Evolutionary conservation across 1,284 basidiomycete species (phyloP).

Genomic region (Macrocystidia cucumis): DNA sequence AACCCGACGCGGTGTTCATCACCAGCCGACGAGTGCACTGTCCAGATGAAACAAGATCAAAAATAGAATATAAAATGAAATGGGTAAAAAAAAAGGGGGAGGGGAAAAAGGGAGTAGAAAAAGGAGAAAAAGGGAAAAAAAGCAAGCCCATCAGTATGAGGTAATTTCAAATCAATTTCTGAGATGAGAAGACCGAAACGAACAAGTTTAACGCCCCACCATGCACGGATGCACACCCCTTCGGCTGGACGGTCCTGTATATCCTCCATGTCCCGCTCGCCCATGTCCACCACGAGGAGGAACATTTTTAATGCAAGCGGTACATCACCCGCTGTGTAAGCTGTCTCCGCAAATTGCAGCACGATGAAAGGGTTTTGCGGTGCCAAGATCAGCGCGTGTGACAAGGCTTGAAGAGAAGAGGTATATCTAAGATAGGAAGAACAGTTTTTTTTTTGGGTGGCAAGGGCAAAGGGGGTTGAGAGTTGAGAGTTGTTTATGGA

Average conservation of each 20-base stretch:
- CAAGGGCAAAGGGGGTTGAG: neutral
- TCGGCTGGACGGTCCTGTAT: slow-evolving; percentile 42
- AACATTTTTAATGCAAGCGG: slow-evolving; percentile 80
- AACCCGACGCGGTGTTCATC: slow-evolving; percentile 25
- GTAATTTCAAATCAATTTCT: slow-evolving; percentile 2
- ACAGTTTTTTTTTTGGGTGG: neutral
- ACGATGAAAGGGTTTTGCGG: slow-evolving; percentile 84
- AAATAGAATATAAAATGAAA: neutral
- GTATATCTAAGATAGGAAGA: slow-evolving; percentile 38
- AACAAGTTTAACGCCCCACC: slow-evolving; percentile 85
- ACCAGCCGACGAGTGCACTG: slow-evolving; percentile 56
- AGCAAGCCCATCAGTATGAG: no score
- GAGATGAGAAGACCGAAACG: slow-evolving; percentile 21
- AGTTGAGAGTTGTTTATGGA: no score
- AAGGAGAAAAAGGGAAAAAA: no score
- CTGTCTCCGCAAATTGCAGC: slow-evolving; percentile 82
- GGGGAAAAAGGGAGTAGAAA: no score
- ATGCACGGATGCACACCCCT: slow-evolving; percentile 63
- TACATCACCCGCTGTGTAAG: slow-evolving; percentile 72
- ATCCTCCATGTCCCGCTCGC: slow-evolving; percentile 49
- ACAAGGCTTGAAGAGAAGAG: slow-evolving; percentile 64
- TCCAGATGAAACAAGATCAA: neutral
- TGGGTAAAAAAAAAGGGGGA: neutral
- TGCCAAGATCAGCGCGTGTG: slow-evolving; percentile 75
- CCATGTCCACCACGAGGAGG: slow-evolving; percentile 80